Base-by-base conservation (phyloP, 2,329 filamentous ascomycete genomes). In the Aspergillus phoenicis region DNA sequence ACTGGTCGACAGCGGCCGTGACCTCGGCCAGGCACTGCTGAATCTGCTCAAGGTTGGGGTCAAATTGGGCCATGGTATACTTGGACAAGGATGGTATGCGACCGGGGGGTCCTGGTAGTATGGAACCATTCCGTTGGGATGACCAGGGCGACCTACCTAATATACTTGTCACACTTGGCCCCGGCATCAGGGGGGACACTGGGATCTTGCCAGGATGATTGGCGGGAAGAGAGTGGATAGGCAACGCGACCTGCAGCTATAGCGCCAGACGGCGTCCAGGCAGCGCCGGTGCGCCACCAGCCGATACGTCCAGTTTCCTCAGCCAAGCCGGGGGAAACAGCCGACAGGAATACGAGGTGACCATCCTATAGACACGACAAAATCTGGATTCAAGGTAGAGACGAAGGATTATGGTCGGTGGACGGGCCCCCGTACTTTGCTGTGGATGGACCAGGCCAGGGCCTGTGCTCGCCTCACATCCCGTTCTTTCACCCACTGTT, bases 1-100 rank as follows among this genome's bases (percentile, higher is more conserved):
- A 59, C n/a, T 30, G 15, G 2, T 45, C 39, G 45, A 26, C 49
- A 5, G 62, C 52, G n/a, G 33, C 20, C 15, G 53, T 43, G 10
- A 64, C 56, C 22, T 62, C 51, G 13, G 62, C 60, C 22, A 64
- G 41, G 17, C 48, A 22, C 10, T 57, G 45, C 26, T 63, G 47
- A 26, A 63, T 59, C 2, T 43, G 22, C 15, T 61, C 59, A 6
- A 43, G 10, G 17, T 10, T 38, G 15, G 38, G 26, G 8, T 58
- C 13, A 17, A 26, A n/a, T 11, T 30, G 28, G 7, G 52, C 36
- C 52, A 53, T 53, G 36, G 39, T 53, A 28, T 15, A 2, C 20
- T 20, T 20, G 20, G 2, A 52, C 30, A 39, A 39, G 17, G 28
- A 20, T 20, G 2, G 17, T 36, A 36, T 13, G 33, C 11, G 0